Conservation (phyloP, 768 basidiomycete genomes). For the Omphalotus guepiniiformis region DNA sequence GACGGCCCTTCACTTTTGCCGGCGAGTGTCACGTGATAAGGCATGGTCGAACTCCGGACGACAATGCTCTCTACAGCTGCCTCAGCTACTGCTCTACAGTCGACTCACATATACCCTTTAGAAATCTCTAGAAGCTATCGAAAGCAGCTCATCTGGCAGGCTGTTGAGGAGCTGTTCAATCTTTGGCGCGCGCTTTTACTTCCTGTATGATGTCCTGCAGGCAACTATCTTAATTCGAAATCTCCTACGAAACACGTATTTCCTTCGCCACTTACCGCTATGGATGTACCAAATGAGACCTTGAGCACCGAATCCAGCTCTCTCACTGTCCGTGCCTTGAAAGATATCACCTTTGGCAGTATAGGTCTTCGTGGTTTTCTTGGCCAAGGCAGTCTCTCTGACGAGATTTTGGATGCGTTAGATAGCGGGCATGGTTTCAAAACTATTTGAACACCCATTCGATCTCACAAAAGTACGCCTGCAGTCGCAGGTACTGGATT, state of each 20-base stretch:
- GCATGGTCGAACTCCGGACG: no score
- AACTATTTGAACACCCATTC: slow-evolving; percentile 89
- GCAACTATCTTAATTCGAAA: not conserved
- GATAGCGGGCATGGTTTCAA: slow-evolving; percentile 81
- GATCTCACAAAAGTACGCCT: slow-evolving; percentile 90
- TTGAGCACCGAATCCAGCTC: slow-evolving; percentile 1
- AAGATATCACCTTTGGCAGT: slow-evolving; percentile 47
- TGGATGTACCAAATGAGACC: slow-evolving; percentile 66
- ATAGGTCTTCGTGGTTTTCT: slow-evolving; percentile 33
- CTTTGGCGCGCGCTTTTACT: no score
- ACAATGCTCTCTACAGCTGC: no score
- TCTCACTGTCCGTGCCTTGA: slow-evolving; percentile 32
- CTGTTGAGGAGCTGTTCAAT: no score
- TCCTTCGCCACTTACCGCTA: slow-evolving; percentile 89
- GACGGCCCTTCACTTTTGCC: no score
- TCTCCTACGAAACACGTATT: slow-evolving; percentile 52
- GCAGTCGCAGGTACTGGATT: slow-evolving; percentile 83
- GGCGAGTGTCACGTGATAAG: no score
- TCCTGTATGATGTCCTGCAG: slow-evolving; percentile 1
- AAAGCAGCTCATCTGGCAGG: no score
- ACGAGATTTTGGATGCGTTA: slow-evolving; percentile 20
- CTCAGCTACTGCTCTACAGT: no score
- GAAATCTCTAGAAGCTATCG: no score
- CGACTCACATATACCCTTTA: no score
- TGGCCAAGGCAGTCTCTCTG: not conserved